Evolutionary conservation across 1,284 basidiomycete species (phyloP), one percentile per base, ranked within the genome.

Genomic region (Agaricales sp.): DNA sequence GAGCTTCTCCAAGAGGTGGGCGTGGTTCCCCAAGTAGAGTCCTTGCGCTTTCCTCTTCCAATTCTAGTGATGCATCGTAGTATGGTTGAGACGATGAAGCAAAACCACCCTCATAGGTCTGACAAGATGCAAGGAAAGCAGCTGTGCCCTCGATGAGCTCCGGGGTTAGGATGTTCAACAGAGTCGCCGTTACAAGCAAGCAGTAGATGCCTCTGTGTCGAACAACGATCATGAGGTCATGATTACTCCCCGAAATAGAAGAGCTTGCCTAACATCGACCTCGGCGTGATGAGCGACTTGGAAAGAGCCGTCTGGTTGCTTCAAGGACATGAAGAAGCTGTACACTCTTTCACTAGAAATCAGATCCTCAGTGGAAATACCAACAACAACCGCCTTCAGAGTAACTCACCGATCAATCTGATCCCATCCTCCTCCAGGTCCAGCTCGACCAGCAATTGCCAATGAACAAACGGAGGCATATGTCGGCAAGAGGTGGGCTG

Each of bases 51-150:
- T 61, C 59, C 48, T 57, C 55, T 2, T 54, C 48, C 8, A 61
- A 53, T 14, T 65, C 59, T 53, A 16, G 44, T 6, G 24, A 22
- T 22, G 20, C 21, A 24, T 21, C 13, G 20, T 71, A 80, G 48
- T 75, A 78, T 0, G 88, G 82, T 49, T 89, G 83, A 0, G 90
- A 88, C 0, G 91, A 75, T 2, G 87, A 89, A 0, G 92, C 78
- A 59, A 99, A 94, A 0, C 96, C 95, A 30, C 96, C 96, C 67
- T 99, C 96, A 67, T 95, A 99, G 0, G 94, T 99, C 66, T 99
- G 96, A 61, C 93, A 97, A 8, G 84, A 87, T 1, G 74, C 76
- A 46, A 87, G 65, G 65, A 86, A 87, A 8, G 66, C 72, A 1
- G 80, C 70, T 0, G 76, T 77, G 1, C 79, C 79, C n/a, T 63